phyloP scores from a whole-genome alignment of 148 eudicot species.

The Gaultheria prostrata region DNA sequence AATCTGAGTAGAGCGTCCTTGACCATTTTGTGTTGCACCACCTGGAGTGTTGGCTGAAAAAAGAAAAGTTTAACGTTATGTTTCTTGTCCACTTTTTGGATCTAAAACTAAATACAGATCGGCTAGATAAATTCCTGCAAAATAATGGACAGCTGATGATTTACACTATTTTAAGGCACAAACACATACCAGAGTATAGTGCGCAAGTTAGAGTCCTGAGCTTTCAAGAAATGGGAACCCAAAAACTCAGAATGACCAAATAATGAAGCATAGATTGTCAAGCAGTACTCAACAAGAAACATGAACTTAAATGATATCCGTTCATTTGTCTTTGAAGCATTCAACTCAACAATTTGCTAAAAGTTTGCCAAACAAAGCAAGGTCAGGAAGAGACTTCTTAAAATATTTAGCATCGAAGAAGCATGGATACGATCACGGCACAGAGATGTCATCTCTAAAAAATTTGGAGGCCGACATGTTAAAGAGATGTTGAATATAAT shows the following conservation, averaged over 20 bases:
- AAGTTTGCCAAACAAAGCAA: neutral
- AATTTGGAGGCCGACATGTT: neutral
- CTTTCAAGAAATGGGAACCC: neutral
- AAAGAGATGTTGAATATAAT: neutral
- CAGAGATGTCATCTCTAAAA: neutral
- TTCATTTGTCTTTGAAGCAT: neutral
- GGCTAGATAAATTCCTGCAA: neutral
- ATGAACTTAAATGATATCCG: neutral
- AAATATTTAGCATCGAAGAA: neutral
- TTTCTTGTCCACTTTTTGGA: neutral
- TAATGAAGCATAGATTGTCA: neutral
- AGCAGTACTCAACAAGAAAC: neutral
- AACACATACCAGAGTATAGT: neutral
- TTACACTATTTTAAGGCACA: neutral
- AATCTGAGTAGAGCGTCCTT: conserved; percentile 24
- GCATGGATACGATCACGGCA: neutral
- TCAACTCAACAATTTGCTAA: conserved; percentile 1
- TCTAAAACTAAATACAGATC: neutral
- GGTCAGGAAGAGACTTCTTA: neutral
- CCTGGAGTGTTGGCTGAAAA: conserved; percentile 23
- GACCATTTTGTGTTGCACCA: conserved; percentile 21
- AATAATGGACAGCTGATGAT: neutral
- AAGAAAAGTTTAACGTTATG: neutral
- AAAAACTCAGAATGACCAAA: neutral
- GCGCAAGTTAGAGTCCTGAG: neutral